Percentiles rank a stretch among this genome's conserved stretches.
Evolutionary conservation across 169 alveolate genomes (phyloP).

Genomic region (Cryptosporidium parvum): DNA sequence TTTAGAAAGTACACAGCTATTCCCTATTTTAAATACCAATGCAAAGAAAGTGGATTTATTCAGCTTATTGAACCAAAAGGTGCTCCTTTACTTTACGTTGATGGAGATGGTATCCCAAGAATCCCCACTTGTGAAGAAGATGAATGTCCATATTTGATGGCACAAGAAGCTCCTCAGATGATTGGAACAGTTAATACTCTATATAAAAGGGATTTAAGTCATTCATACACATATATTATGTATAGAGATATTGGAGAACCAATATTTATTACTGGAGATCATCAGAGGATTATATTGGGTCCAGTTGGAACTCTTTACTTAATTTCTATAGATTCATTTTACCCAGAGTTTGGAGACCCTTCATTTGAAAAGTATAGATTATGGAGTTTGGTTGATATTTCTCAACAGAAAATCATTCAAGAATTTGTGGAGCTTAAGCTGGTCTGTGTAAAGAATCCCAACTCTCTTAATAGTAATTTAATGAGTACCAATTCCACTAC

Average conservation of each 20-base stretch:
- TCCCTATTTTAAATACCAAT: constrained; percentile 55
- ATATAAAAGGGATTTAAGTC: constrained; percentile 38
- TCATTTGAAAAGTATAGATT: constrained; percentile 30
- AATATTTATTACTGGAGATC: constrained; percentile 58
- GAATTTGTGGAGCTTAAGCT: constrained; percentile 44
- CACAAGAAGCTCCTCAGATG: constrained; percentile 54
- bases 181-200: constrained; percentile 49
- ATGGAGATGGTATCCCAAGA: constrained; percentile 67
- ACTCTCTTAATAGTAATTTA: constrained; percentile 2
- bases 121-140: constrained; percentile 63
- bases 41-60: constrained; percentile 63
- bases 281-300: constrained; percentile 52
- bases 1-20: constrained; percentile 43
- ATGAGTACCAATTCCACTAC: not conserved
- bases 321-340: constrained; percentile 46
- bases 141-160: constrained; percentile 48
- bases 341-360: constrained; percentile 53
- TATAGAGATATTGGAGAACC: constrained; percentile 69
- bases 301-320: constrained; percentile 65
- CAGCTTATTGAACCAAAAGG: constrained; percentile 61
- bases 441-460: constrained; percentile 30
- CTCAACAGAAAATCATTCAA: constrained; percentile 33
- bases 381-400: constrained; percentile 56
- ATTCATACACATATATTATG: constrained; percentile 58
- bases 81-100: constrained; percentile 40